These are phyloP conservation scores for Penicillium brasilianum DNA, from an alignment of 2,329 filamentous ascomycete genomes.

Conservation along the genomic window DNA sequence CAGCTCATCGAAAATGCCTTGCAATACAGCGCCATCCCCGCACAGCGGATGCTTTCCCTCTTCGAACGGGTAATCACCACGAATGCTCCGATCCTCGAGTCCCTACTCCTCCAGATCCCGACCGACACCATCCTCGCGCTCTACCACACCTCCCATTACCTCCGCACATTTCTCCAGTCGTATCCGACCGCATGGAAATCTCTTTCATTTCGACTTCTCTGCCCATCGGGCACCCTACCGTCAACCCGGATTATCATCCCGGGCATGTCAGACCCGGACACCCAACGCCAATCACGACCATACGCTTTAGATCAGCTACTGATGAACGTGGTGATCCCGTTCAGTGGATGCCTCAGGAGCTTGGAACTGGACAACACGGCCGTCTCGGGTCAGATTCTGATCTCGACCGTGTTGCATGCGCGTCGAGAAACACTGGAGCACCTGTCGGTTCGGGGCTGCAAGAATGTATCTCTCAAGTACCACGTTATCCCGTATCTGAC, in stretches of 20 bases:
- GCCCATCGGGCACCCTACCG: constrained; percentile 44
- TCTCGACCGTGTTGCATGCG: constrained; percentile 59
- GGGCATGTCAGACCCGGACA: constrained; percentile 38
- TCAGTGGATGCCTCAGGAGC: constrained; percentile 61
- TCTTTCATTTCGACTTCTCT: constrained; percentile 61
- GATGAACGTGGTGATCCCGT: constrained; percentile 60
- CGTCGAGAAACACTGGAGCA: constrained; percentile 62
- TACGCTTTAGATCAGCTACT: constrained; percentile 65
- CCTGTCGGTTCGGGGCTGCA: constrained; percentile 65
- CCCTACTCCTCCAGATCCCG: constrained; percentile 61
- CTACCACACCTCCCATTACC: constrained; percentile 62
- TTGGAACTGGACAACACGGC: constrained; percentile 66
- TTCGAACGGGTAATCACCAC: constrained; percentile 63
- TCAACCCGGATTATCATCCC: constrained; percentile 41
- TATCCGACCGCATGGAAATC: constrained; percentile 67
- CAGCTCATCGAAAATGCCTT: constrained; percentile 34
- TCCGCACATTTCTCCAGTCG: constrained; percentile 59
- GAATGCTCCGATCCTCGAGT: constrained; percentile 64
- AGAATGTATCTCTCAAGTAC: constrained; percentile 68
- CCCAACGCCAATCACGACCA: constrained; percentile 58
- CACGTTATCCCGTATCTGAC: constrained; percentile 65
- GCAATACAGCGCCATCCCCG: constrained; percentile 28
- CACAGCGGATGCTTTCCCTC: constrained; percentile 45
- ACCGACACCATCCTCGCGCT: constrained; percentile 62
- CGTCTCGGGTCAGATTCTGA: constrained; percentile 62